These are phyloP conservation scores for Fusarium haematococcum DNA, from an alignment of 2,329 filamentous ascomycete species.

Conservation along the genomic window DNA sequence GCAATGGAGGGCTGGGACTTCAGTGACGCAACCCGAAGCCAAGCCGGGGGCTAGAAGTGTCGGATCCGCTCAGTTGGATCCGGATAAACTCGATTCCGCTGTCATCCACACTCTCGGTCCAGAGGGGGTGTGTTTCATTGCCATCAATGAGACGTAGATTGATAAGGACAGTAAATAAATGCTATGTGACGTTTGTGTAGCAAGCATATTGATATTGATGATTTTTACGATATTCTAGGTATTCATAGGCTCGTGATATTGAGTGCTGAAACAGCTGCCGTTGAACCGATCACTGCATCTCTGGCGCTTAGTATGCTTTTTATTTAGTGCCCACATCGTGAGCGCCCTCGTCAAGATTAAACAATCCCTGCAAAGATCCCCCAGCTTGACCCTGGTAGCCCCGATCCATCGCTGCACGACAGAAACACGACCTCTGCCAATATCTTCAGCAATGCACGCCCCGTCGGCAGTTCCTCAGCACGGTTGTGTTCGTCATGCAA, in stretches of 20 bases:
- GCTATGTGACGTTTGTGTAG: neutral
- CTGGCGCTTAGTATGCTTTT: neutral
- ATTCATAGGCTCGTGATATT: neutral
- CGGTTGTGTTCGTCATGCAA: neutral
- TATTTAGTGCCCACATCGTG: neutral
- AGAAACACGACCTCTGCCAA: constrained; percentile 11
- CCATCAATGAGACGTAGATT: neutral
- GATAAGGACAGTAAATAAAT: neutral
- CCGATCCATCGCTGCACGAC: constrained; percentile 31
- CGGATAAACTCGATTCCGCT: constrained; percentile 41
- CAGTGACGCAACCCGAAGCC: constrained; percentile 40
- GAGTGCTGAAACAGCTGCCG: neutral
- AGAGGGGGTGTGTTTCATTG: neutral
- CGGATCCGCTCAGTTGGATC: constrained; percentile 13
- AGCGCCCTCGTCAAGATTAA: neutral
- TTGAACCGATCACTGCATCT: neutral
- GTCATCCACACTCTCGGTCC: neutral
- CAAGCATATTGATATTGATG: neutral
- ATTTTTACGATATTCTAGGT: too few species aligned
- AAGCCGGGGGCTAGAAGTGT: constrained; percentile 12
- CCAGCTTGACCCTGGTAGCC: constrained; percentile 36
- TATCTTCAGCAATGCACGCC: neutral
- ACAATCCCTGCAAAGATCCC: constrained; percentile 35
- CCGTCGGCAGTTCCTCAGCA: neutral
- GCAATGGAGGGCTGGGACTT: constrained; percentile 15